Evolutionary conservation across 129 eudicot genomes (phyloP).

Genomic region (Flaveria ramosissima): DNA sequence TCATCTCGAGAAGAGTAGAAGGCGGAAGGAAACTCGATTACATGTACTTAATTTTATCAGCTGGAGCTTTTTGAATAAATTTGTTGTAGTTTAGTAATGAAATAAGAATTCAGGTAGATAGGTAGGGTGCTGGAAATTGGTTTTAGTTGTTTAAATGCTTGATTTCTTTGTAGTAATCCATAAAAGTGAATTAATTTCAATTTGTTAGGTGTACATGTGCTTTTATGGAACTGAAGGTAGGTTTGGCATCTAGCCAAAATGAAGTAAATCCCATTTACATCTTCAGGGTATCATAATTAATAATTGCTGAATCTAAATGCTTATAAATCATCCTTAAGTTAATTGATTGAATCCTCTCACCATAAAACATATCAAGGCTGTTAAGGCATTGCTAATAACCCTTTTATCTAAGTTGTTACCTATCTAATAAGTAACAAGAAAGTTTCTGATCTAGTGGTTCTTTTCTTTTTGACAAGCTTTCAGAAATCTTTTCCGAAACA

Average conservation of each 20-base stretch:
- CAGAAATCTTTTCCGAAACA: not conserved
- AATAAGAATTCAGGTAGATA: constrained; percentile 23
- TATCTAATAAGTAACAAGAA: not conserved
- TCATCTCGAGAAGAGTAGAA: too few species aligned
- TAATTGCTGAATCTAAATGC: constrained; percentile 1
- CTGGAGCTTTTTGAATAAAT: not conserved
- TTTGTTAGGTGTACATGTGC: constrained; percentile 3
- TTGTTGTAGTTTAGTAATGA: not conserved
- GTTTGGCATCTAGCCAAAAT: constrained; percentile 26
- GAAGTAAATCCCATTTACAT: not conserved
- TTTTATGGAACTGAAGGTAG: constrained; percentile 19
- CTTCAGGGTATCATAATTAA: not conserved
- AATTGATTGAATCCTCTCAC: too few species aligned
- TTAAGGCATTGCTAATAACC: too few species aligned
- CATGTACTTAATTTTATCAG: too few species aligned
- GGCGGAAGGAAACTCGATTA: too few species aligned
- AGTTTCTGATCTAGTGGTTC: constrained; percentile 20
- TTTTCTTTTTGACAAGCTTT: constrained; percentile 7
- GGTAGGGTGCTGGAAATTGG: not conserved
- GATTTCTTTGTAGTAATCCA: constrained; percentile 20
- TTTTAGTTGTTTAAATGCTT: constrained; percentile 19
- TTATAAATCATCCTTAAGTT: not conserved
- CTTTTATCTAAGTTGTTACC: too few species aligned
- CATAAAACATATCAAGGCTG: not conserved
- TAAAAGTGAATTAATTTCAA: constrained; percentile 5